Base-by-base conservation (phyloP, 257 asterid species). In the Henckelia pumila region DNA sequence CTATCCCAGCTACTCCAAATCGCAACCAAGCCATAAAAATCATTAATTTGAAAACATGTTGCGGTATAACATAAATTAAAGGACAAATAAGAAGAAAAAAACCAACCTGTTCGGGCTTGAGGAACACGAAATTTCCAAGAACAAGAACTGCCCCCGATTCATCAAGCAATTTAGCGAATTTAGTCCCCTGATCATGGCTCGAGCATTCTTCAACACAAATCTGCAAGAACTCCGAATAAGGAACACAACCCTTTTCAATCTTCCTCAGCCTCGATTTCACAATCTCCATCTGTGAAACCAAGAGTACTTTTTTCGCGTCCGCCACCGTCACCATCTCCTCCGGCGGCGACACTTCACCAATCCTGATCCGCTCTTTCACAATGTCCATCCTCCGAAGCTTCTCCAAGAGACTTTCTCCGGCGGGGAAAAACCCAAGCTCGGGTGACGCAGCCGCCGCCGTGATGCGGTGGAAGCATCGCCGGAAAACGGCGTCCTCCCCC, bases 61-160 rank as follows among this genome's bases (percentile, higher is more conserved):
- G 20, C 16, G 53, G 20, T 14, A 13, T 44, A 16, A 44, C 19
- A 44, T 16, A 44, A 44, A 44, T 44, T 44, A 44, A 7, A 44
- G 59, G 25, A 24, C 4, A 8, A 9, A 47, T 2, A 7, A 9
- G 20, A 9, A 25, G 61, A 21, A 9, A 20, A 9, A 28, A 70
- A 68, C 92, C 78, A 74, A 92, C 98, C 96, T 87, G 83, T 29
- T 85, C 84, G 11, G 96, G 98, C 69, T 76, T 73, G 83, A 89
- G 88, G 71, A 82, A 82, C 11, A 89, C 95, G 59, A 65, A 64
- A 60, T 87, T 83, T 25, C 98, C 98, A n/a, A 92, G 74, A 23
- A 92, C 94, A 66, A 89, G 76, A 14, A 92, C 95, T 20, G 73
- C 76, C 52, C 95, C 98, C 0, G 95, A 92, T 76, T 84, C 82